These are phyloP conservation scores for Cerrena zonata DNA, from an alignment of 1,284 basidiomycete species.

Conservation along the genomic window DNA sequence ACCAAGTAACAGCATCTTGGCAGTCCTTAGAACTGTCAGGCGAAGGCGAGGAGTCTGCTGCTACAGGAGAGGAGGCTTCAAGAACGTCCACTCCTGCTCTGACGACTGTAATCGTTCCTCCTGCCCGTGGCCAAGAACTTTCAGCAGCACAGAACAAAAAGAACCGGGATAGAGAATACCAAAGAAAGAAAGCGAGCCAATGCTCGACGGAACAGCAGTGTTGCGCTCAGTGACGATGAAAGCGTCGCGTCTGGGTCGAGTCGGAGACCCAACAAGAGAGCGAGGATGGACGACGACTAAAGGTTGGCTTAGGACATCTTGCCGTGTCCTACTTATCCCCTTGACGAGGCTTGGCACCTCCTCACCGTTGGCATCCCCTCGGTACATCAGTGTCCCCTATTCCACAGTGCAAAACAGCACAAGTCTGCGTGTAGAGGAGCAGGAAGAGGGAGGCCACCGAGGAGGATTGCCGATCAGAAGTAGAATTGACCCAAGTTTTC, in stretches of 20 bases:
- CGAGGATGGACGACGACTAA: constrained; percentile 55
- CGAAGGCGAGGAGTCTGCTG: constrained; percentile 61
- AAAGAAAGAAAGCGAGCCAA: constrained; percentile 65
- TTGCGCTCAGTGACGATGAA: constrained; percentile 61
- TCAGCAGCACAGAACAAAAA: constrained; percentile 69
- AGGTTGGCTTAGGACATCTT: no score
- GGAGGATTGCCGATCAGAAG: no score
- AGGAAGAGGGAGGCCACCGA: no score
- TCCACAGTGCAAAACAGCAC: no score
- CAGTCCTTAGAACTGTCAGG: constrained; percentile 70
- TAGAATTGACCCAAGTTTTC: no score
- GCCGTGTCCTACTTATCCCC: no score
- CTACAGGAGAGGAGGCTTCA: constrained; percentile 49
- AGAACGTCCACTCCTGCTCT: constrained; percentile 55
- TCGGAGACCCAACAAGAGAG: constrained; percentile 55
- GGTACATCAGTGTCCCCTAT: no score
- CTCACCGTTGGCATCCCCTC: no score
- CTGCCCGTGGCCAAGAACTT: constrained; percentile 58
- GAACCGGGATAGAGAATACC: constrained; percentile 67
- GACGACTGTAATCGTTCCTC: constrained; percentile 69
- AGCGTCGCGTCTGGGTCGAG: constrained; percentile 44
- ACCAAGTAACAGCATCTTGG: neutral
- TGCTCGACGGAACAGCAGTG: constrained; percentile 50
- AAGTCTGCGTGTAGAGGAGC: no score
- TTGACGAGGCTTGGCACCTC: no score